Base-by-base conservation (phyloP, 2,329 filamentous ascomycete genomes). In the Scedosporium dehoogii region DNA sequence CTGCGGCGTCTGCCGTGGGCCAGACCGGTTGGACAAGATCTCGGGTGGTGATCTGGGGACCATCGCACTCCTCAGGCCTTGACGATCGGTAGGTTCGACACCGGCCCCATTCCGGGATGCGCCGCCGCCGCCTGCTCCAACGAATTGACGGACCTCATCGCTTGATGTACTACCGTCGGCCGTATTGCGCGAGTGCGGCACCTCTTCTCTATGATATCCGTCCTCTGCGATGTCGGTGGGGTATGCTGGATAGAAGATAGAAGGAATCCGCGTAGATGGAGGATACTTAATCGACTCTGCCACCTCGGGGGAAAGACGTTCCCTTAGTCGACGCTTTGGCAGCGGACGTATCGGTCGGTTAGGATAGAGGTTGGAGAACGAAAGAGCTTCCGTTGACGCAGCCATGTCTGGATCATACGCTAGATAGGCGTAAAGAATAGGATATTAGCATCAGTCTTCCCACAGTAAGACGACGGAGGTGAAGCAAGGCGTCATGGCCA, bases 301-400 rank as follows among this genome's bases (percentile, higher is more conserved):
- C 69, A 90, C 87, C 73, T 96, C 91, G 64, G 90, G 88, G 38
- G 93, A 92, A 60, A 99, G 81, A 63, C 91, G 87, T 72, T 94
- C 92, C 69, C 92, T 90, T 62, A 99, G 82, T 66, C 90, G 88
- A 70, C 92, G 89, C 76, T 90, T 94, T 53, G 94, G 94, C 64
- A 99, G 79, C 63, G 94, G 94, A 71, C 92, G 88, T 73, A 99
- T 99, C 65, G 93, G 89, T 74, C 94, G 88, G 72, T 96, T 90
- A 67, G 91, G 91, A 73, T 90, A 96, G 70, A 91, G 81, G 64
- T 89, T 85, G 64, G 91, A 94, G 66, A 86, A 82, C 64, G 89
- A 57, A 27, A 58, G 60, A 9, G 60, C 88, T 79, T 96, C 91
- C 67, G 86, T 79, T 70, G 84, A 85, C 6, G 62, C 58, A 21